Percentiles rank a stretch among this genome's conserved stretches.
phyloP scores from a whole-genome alignment of 768 basidiomycete species.

The Leucocoprinus leucothites region DNA sequence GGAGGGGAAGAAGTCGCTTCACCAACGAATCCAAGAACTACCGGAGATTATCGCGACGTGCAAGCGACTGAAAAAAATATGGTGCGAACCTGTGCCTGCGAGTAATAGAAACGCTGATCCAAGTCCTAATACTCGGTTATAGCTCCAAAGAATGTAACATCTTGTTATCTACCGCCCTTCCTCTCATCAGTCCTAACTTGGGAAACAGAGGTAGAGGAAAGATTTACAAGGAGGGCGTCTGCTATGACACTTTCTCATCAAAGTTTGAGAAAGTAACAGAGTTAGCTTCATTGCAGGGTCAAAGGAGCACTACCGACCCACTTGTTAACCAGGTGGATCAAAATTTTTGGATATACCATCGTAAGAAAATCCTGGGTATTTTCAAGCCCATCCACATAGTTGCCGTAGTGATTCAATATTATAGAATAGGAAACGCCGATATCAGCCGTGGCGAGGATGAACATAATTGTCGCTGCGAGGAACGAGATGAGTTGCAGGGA shows the following conservation, averaged over 20 bases:
- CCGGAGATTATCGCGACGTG: not conserved
- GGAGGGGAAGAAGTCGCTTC: slow-evolving; percentile 17
- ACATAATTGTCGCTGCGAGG: slow-evolving; percentile 31
- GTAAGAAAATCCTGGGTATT: slow-evolving; percentile 9
- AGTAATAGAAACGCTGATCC: slow-evolving; percentile 28
- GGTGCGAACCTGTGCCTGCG: slow-evolving; percentile 30
- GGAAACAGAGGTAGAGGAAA: no score
- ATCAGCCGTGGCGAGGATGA: slow-evolving; percentile 30
- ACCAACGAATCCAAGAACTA: slow-evolving; percentile 21
- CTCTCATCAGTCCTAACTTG: no score
- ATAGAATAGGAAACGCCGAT: slow-evolving; percentile 30
- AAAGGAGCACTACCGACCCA: slow-evolving; percentile 16
- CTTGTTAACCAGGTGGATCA: slow-evolving; percentile 37
- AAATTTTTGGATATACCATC: slow-evolving; percentile 28
- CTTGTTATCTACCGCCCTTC: slow-evolving; percentile 31
- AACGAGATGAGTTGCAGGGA: slow-evolving; percentile 27
- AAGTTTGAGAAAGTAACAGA: no score
- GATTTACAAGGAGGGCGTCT: slow-evolving; percentile 13
- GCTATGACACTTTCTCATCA: slow-evolving; percentile 17
- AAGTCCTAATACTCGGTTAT: slow-evolving; percentile 23
- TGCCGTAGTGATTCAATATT: slow-evolving; percentile 17
- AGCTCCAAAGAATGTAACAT: slow-evolving; percentile 37
- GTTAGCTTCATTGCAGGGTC: no score
- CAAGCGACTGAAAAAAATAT: not conserved
- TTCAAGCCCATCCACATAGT: slow-evolving; percentile 17